These are phyloP conservation scores for Diaporthe sp. DNA, from an alignment of 2,329 filamentous ascomycete genomes.

Conservation along the genomic window DNA sequence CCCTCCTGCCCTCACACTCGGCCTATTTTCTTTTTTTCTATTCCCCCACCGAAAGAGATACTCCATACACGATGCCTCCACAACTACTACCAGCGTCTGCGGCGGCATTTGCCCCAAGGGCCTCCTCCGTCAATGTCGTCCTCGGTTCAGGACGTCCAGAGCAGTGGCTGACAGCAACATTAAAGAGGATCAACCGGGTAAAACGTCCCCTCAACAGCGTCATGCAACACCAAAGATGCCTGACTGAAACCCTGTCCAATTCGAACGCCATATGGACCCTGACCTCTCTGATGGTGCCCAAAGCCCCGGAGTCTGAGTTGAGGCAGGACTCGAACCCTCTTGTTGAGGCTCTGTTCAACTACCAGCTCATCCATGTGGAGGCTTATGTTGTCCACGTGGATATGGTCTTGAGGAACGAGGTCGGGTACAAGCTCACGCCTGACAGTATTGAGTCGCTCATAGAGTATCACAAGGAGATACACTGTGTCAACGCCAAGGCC, in stretches of 20 bases:
- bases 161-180: conserved; percentile 94
- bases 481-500: conserved; percentile 90
- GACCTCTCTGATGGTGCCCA: conserved; percentile 91
- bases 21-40: conserved; percentile 35
- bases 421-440: conserved; percentile 96
- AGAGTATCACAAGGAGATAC: conserved; percentile 96
- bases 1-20: conserved; percentile 38
- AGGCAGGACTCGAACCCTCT: conserved; percentile 85
- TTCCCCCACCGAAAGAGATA: conserved; percentile 26
- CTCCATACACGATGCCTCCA: conserved; percentile 77
- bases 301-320: conserved; percentile 87
- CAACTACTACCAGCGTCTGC: conserved; percentile 95
- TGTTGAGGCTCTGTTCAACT: conserved; percentile 91
- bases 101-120: conserved; percentile 92
- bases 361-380: conserved; percentile 92
- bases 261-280: conserved; percentile 94
- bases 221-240: conserved; percentile 92
- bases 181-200: conserved; percentile 96
- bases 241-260: conserved; percentile 94
- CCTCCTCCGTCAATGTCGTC: conserved; percentile 93
- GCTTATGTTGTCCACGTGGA: conserved; percentile 99
- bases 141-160: conserved; percentile 87
- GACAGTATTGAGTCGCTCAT: conserved; percentile 95
- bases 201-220: conserved; percentile 98
- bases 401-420: conserved; percentile 97